These are phyloP conservation scores for Ophiostoma quercus DNA, from an alignment of 2,329 filamentous ascomycete species.

Conservation along the genomic window DNA sequence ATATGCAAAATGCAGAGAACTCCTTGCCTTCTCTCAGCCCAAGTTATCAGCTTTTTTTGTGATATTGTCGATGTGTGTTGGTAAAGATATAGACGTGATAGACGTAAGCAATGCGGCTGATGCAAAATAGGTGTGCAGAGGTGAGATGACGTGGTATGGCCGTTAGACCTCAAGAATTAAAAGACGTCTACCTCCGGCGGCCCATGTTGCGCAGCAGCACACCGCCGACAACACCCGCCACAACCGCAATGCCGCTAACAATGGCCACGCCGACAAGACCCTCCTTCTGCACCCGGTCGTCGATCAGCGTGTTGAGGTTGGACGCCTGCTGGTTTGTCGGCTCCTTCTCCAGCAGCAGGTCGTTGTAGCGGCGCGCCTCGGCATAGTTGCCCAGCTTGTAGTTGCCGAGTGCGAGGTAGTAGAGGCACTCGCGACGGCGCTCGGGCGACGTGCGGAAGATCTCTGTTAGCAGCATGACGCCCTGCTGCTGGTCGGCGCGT, in stretches of 20 bases:
- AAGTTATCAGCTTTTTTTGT: background rate
- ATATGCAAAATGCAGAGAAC: constrained; percentile 14
- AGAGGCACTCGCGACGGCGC: constrained; percentile 92
- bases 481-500: constrained; percentile 85
- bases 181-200: constrained; percentile 49
- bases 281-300: constrained; percentile 94
- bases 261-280: constrained; percentile 92
- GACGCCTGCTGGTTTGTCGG: constrained; percentile 84
- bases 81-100: background rate
- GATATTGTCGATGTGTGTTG: background rate
- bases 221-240: constrained; percentile 86
- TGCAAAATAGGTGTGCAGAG: background rate
- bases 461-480: constrained; percentile 86
- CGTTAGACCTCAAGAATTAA: too few species aligned
- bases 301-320: constrained; percentile 80
- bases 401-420: constrained; percentile 94
- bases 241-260: constrained; percentile 85
- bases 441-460: constrained; percentile 94
- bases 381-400: constrained; percentile 98
- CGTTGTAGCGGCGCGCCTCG: constrained; percentile 91
- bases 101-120: background rate
- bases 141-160: too few species aligned
- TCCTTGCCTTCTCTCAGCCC: constrained; percentile 1
- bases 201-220: constrained; percentile 73
- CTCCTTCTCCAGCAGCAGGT: constrained; percentile 84